These are phyloP conservation scores for Sambucus nigra DNA, from an alignment of 129 eudicot species.

Conservation along the genomic window DNA sequence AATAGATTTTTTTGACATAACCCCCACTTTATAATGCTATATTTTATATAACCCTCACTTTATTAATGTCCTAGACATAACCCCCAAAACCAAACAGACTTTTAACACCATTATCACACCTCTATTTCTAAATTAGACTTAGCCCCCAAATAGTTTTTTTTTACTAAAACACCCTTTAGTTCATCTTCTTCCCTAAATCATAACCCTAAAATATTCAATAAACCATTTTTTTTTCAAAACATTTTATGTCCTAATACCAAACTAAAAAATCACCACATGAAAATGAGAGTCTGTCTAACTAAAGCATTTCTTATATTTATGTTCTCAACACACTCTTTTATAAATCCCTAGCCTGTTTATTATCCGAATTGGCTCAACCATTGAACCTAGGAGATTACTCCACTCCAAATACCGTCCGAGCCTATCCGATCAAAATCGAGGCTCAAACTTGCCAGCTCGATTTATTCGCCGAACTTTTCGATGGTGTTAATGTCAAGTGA, in stretches of 20 bases:
- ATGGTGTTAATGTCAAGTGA: constrained; percentile 79
- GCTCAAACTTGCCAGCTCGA: constrained; percentile 63
- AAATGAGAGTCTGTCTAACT: not conserved
- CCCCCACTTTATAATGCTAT: too few species aligned
- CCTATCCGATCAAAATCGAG: constrained; percentile 62
- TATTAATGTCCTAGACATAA: too few species aligned
- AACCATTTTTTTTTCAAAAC: too few species aligned
- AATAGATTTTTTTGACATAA: too few species aligned
- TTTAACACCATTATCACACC: too few species aligned
- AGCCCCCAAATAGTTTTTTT: too few species aligned
- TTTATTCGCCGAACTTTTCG: constrained; percentile 77
- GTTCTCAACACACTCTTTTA: constrained; percentile 10
- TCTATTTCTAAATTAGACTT: too few species aligned
- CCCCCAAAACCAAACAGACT: too few species aligned
- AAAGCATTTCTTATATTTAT: not conserved
- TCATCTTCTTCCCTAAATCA: too few species aligned
- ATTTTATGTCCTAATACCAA: not conserved
- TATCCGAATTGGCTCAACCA: constrained; percentile 69
- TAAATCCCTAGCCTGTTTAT: constrained; percentile 25
- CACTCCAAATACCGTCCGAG: constrained; percentile 71
- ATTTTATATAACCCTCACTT: too few species aligned
- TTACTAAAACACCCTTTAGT: too few species aligned
- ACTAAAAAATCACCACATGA: not conserved
- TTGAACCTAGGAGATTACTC: constrained; percentile 45
- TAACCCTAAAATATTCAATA: too few species aligned